These are phyloP conservation scores for Elongisporangium prolatum DNA, from an alignment of 352 stramenopile species.

Conservation along the genomic window DNA sequence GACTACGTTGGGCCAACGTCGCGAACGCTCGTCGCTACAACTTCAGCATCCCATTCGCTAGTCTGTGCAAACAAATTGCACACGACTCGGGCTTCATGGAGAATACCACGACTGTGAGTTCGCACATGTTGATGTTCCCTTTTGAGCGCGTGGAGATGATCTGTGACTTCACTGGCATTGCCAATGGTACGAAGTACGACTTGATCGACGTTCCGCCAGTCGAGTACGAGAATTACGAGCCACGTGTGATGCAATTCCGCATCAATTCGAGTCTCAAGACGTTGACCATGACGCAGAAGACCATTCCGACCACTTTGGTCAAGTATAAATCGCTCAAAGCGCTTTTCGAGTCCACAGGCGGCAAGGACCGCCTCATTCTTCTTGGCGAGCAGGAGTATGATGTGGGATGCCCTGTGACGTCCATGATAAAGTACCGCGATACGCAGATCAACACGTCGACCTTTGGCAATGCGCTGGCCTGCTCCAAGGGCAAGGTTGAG, in stretches of 20 bases:
- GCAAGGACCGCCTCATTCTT: constrained; percentile 47
- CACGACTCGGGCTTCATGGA: constrained; percentile 61
- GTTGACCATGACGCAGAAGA: constrained; percentile 23
- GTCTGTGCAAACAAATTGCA: constrained; percentile 52
- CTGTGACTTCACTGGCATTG: constrained; percentile 45
- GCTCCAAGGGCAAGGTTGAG: constrained; percentile 69
- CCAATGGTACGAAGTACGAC: constrained; percentile 37
- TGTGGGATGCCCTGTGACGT: constrained; percentile 29
- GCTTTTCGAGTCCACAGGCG: constrained; percentile 31
- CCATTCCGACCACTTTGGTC: constrained; percentile 29
- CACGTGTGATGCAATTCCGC: constrained; percentile 47
- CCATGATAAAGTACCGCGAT: constrained; percentile 45
- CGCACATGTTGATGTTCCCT: constrained; percentile 41
- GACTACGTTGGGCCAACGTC: constrained; percentile 51
- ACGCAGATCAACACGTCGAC: constrained; percentile 50
- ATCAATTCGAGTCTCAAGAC: constrained; percentile 35
- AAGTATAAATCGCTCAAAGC: constrained; percentile 49
- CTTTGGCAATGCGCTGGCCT: constrained; percentile 41
- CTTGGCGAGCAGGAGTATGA: constrained; percentile 52
- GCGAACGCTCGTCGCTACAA: constrained; percentile 77
- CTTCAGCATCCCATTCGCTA: constrained; percentile 56
- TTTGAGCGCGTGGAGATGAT: constrained; percentile 57
- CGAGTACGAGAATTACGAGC: constrained; percentile 40
- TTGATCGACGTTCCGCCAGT: constrained; percentile 36
- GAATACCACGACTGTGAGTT: constrained; percentile 13